Conservation (phyloP, 2,329 filamentous ascomycete genomes). For the Chrysosporium keratinophilum region DNA sequence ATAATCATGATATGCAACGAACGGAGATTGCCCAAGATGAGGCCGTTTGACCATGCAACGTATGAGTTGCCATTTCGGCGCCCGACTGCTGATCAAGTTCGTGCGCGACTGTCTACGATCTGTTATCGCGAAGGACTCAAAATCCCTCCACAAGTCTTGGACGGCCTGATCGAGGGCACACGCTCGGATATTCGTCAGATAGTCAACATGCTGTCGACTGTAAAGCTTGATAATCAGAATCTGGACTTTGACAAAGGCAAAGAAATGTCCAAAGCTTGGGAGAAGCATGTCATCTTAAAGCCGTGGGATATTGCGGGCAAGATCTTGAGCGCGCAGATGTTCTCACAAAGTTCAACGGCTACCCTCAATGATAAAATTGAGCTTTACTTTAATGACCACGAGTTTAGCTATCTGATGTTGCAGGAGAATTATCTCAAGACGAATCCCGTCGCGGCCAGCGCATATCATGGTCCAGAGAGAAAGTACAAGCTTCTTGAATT, state of each 20-base stretch:
- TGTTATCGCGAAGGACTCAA: constrained; percentile 85
- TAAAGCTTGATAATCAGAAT: constrained; percentile 70
- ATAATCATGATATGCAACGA: constrained; percentile 98
- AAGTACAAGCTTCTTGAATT: constrained; percentile 77
- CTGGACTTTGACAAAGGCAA: constrained; percentile 82
- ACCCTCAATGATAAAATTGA: constrained; percentile 97
- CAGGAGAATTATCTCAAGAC: constrained; percentile 94
- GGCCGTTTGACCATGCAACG: constrained; percentile 80
- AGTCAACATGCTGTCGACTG: constrained; percentile 95
- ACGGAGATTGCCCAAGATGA: constrained; percentile 88
- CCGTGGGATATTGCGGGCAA: constrained; percentile 97
- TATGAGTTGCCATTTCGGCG: constrained; percentile 80
- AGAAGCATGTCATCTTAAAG: constrained; percentile 93
- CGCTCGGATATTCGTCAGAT: constrained; percentile 95
- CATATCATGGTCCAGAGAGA: constrained; percentile 56
- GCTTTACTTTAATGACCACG: constrained; percentile 98
- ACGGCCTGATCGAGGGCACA: constrained; percentile 89
- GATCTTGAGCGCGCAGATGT: constrained; percentile 79
- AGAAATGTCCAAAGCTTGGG: constrained; percentile 93
- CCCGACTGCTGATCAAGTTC: constrained; percentile 81
- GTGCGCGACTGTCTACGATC: constrained; percentile 88
- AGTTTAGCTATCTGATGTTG: constrained; percentile 94
- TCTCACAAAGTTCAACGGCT: constrained; percentile 68
- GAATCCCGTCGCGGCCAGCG: constrained; percentile 56
- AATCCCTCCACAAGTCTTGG: constrained; percentile 70